Base-by-base conservation (phyloP, 495 filamentous ascomycete species). In the Amniculicola lignicola region DNA sequence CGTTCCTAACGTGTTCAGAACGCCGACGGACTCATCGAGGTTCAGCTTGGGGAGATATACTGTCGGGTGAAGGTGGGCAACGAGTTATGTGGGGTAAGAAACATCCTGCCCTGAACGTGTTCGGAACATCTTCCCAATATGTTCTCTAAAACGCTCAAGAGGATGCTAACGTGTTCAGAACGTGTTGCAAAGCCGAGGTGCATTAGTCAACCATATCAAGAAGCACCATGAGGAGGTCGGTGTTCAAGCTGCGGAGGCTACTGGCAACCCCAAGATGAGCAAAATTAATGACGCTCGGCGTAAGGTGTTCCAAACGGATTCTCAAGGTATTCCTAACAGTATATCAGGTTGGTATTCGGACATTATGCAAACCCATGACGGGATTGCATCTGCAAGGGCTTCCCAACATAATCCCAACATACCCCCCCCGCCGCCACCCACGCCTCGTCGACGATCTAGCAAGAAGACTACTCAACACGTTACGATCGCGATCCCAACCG, bases 171-270 rank as follows among this genome's bases (percentile, higher is more conserved):
- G n/a, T 4, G 36, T 39, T 39, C 36, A 39, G 36, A 39, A 39
- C n/a, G n/a, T 15, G 36, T 39, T 39, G 5, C 5, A 39, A 39
- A 6, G 14, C 4, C 36, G 36, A 6, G 36, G 36, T 15, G 36
- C 36, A 39, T 15, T 39, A 18, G 36, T 39, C 36, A 39, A 39
- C n/a, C n/a, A 39, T 18, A 15, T 39, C 36, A 39, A 39, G 36
- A 39, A 39, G n/a, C n/a, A 39, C 36, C 36, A 39, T 39, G 14
- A 12, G 19, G 36, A 39, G 5, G 36, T 39, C 36, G n/a, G 19
- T 6, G 36, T 39, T 6, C n/a, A 39, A 18, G 36, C 36, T 15
- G 36, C 36, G 4, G n/a, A 15, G 6, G n/a, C 4, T 4, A 39
- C 36, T 39, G 36, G 36, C 14, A 39, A 39, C n/a, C n/a, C n/a